A percentile compares a stretch with the other conserved stretches of the same genome.
Evolutionary conservation across 768 basidiomycete species (phyloP).

Genomic region (Macrocybe gigantea): DNA sequence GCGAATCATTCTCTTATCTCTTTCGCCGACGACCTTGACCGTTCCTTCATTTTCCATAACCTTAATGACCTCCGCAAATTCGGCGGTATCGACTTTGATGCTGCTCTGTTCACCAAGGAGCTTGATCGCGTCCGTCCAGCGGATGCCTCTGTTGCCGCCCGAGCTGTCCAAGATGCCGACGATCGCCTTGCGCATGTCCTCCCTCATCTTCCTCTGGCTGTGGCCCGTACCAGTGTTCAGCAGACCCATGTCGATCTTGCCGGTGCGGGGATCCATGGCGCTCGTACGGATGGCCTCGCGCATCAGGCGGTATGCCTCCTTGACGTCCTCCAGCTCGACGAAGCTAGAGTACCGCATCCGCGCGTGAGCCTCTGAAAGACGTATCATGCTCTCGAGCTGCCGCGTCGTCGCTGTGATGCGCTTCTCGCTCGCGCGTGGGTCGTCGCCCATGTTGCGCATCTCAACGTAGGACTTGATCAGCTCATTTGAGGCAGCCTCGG

Average conservation of each 20-base stretch:
- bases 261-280: slow-evolving; percentile 93
- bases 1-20: slow-evolving; percentile 78
- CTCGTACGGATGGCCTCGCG: slow-evolving; percentile 92
- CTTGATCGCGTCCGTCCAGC: slow-evolving; percentile 81
- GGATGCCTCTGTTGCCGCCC: slow-evolving; percentile 55
- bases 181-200: slow-evolving; percentile 87
- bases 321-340: slow-evolving; percentile 83
- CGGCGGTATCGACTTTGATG: slow-evolving; percentile 68
- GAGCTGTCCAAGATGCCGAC: slow-evolving; percentile 53
- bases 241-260: slow-evolving; percentile 95
- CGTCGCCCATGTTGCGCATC: slow-evolving; percentile 88
- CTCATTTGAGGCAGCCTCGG: slow-evolving; percentile 77
- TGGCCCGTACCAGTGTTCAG: slow-evolving; percentile 90
- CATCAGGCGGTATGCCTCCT: slow-evolving; percentile 92
- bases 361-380: slow-evolving; percentile 93
- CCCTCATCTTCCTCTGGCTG: slow-evolving; percentile 78
- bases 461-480: slow-evolving; percentile 89
- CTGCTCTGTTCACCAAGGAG: slow-evolving; percentile 80
- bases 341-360: slow-evolving; percentile 89
- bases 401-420: slow-evolving; percentile 98
- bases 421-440: slow-evolving; percentile 82
- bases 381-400: slow-evolving; percentile 96
- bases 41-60: slow-evolving; percentile 80
- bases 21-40: slow-evolving; percentile 81
- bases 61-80: slow-evolving; percentile 78